Evolutionary conservation across 345 rosid species (phyloP).

Genomic region (Mercurialis annua): DNA sequence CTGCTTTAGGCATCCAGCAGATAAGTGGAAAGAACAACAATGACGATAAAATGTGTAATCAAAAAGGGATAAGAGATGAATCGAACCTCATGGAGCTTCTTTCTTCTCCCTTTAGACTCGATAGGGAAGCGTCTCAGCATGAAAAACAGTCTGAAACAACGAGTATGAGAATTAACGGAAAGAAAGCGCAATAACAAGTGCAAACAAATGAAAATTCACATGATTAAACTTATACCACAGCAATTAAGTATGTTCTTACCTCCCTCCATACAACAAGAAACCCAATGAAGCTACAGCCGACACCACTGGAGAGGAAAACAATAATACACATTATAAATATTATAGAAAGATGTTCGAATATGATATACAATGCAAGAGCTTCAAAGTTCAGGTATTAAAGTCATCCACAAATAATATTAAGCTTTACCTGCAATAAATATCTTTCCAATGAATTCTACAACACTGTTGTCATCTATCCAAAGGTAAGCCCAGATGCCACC

Average conservation of each 20-base stretch:
- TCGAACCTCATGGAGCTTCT: conserved; percentile 92
- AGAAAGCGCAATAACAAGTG: conserved; percentile 7
- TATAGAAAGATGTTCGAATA: conserved; percentile 3
- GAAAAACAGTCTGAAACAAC: conserved; percentile 63
- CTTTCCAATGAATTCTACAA: conserved; percentile 70
- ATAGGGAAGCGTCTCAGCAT: conserved; percentile 97
- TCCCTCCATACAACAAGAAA: conserved; percentile 96
- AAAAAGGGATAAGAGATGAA: conserved; percentile 10
- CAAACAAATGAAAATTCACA: conserved; percentile 9
- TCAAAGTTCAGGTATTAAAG: neutral
- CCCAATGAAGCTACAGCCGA: conserved; percentile 90
- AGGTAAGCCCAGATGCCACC: conserved; percentile 79
- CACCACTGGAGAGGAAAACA: conserved; percentile 51
- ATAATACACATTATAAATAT: neutral
- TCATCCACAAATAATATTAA: conserved; percentile 10
- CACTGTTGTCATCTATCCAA: conserved; percentile 76
- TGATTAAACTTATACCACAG: conserved; percentile 5
- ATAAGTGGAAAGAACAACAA: neutral
- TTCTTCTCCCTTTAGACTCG: conserved; percentile 97
- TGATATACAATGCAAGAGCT: neutral
- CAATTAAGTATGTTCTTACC: conserved; percentile 43
- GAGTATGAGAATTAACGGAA: conserved; percentile 1
- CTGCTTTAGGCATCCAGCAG: neutral
- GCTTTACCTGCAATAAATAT: conserved; percentile 78
- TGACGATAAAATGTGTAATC: neutral